These are phyloP conservation scores for Hypoxylon sp. DNA, from an alignment of 2,329 filamentous ascomycete genomes.

Conservation along the genomic window DNA sequence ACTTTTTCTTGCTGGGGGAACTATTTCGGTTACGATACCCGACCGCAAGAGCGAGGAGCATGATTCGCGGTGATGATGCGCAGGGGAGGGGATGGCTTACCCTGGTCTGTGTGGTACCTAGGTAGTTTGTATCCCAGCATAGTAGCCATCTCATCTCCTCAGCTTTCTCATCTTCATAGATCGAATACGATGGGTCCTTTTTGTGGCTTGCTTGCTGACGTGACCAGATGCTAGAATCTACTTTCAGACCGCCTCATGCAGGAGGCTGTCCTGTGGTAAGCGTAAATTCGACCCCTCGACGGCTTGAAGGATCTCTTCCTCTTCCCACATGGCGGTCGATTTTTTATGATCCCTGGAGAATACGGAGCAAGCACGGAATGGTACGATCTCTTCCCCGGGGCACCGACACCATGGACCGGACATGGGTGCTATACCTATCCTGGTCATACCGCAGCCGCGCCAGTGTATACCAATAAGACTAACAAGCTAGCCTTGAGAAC, in stretches of 20 bases:
- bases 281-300: conserved; percentile 1
- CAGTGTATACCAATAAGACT: conserved; percentile 28
- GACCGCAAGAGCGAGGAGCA: conserved; percentile 13
- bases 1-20: conserved; percentile 7
- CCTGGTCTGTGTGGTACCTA: conserved; percentile 18
- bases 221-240: neutral
- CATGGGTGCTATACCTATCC: conserved; percentile 17
- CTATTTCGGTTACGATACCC: conserved; percentile 22
- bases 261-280: neutral
- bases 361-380: conserved; percentile 8
- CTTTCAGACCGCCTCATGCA: conserved; percentile 21
- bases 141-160: neutral
- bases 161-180: neutral
- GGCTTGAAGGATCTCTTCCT: conserved; percentile 12
- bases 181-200: neutral
- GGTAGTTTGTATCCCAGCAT: too few relatives aligned
- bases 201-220: conserved; percentile 4
- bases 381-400: conserved; percentile 24
- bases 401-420: conserved; percentile 26
- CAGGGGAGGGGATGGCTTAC: conserved; percentile 4
- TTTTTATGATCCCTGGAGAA: conserved; percentile 20
- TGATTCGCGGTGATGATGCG: conserved; percentile 15
- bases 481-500: conserved; percentile 33
- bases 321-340: conserved; percentile 16
- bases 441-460: conserved; percentile 16